Percentiles rank a stretch among this genome's conserved stretches.
Conservation (phyloP, 73 alveolate species). For the Paramecium pentaurelia region DNA sequence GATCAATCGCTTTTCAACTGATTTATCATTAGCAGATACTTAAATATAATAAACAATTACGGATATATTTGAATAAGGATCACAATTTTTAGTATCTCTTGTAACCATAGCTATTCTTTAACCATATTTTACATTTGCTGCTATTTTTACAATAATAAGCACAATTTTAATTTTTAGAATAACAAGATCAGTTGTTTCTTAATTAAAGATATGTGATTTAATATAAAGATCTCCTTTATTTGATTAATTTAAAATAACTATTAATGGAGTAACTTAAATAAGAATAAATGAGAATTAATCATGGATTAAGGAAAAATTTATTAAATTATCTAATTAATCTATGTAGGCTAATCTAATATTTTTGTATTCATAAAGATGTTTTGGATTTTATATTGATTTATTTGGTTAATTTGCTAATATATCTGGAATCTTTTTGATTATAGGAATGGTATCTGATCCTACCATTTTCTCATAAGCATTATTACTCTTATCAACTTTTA, state of each 20-base stretch:
- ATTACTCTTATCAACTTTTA: not conserved
- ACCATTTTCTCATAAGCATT: not conserved
- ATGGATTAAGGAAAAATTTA: not conserved
- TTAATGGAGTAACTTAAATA: constrained; percentile 8
- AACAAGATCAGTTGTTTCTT: not conserved
- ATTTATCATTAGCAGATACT: constrained; percentile 34
- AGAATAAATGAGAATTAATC: not conserved
- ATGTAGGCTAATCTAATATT: constrained; percentile 24
- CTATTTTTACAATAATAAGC: not conserved
- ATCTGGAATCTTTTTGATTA: not conserved
- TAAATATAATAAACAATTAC: not conserved
- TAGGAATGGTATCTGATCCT: not conserved
- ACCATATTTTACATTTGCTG: constrained; percentile 9
- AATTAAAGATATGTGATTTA: not conserved
- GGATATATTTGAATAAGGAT: constrained; percentile 30
- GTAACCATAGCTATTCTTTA: not conserved
- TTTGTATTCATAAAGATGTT: not conserved
- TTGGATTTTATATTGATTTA: constrained; percentile 20
- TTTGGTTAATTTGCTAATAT: not conserved
- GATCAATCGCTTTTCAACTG: constrained; percentile 64
- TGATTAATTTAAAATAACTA: constrained; percentile 11
- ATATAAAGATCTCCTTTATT: not conserved
- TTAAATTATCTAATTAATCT: not conserved
- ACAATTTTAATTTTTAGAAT: not conserved
- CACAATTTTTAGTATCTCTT: not conserved